phyloP scores from a whole-genome alignment of 352 stramenopile genomes.

The Globisporangium sylvaticum region DNA sequence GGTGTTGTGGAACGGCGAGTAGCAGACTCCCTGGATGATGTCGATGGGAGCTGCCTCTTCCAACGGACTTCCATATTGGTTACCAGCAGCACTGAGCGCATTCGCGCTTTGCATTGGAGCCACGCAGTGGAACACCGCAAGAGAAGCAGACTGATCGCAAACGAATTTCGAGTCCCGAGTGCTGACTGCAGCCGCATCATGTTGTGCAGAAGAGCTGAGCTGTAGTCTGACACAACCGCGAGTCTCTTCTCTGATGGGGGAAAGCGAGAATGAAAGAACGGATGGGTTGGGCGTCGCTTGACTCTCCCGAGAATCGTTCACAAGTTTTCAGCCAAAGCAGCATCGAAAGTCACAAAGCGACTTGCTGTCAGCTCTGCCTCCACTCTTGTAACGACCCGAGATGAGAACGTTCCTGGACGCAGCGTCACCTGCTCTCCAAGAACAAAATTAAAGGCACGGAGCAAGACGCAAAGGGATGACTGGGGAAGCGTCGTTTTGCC shows the following conservation, averaged over 20 bases:
- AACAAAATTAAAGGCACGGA: neutral
- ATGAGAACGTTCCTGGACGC: neutral
- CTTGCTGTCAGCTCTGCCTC: neutral
- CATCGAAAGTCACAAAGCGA: neutral
- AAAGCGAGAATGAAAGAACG: neutral
- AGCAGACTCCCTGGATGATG: conserved; percentile 49
- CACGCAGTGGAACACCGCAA: neutral
- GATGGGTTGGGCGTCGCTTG: neutral
- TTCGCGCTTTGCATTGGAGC: neutral
- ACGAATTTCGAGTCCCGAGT: neutral
- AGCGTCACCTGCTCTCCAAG: neutral
- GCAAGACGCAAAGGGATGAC: neutral
- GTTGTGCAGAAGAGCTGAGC: neutral
- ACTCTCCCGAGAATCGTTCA: neutral
- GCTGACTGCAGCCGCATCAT: neutral
- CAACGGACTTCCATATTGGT: neutral
- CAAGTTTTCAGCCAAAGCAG: too few relatives aligned
- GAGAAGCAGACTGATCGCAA: neutral
- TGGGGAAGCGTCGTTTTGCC: too few relatives aligned
- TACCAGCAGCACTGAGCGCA: neutral
- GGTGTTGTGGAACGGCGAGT: conserved; percentile 72
- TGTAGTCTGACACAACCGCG: too few relatives aligned
- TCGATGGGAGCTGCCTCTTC: conserved; percentile 16
- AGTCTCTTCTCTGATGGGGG: neutral
- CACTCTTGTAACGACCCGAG: neutral